Base-by-base conservation (phyloP, 352 stramenopile genomes). In the Phytopythium mirpurense region DNA sequence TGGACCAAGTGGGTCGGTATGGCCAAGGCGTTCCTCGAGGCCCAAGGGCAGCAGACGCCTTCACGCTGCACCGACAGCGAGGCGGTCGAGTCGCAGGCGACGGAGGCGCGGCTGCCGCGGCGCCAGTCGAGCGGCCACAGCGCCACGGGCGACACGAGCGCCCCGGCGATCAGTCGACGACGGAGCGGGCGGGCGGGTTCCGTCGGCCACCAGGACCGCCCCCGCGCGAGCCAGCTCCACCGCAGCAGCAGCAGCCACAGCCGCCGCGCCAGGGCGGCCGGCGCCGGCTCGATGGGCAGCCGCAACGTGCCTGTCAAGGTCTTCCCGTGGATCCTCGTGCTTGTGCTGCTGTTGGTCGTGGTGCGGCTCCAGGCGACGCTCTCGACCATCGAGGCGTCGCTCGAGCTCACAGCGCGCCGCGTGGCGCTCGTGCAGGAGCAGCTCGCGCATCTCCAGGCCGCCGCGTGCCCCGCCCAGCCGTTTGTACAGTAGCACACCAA, bases 311-410 rank as follows among this genome's bases (percentile, higher is more conserved):
- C 48, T 9, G 64, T 73, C 23, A 77, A 74, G 60, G 62, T 84
- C n/a, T 81, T 91, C 38, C 76, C 78, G 43, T 91, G 75, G 76
- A 50, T 91, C 31, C 40, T 91, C 34, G 68, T 90, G 27, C 55
- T 90, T 19, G 54, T 84, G 36, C 41, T 91, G 21, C 41, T 88
- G 34, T 66, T 83, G 43, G 56, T 88, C n/a, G 65, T 89, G 2
- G 57, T 86, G 32, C 68, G 67, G 24, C 57, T 92, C 34, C 74
- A 88, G 57, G 59, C 59, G 54, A 77, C 77, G 31, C 57, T 92
- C 37, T 66, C 63, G n/a, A 83, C 58, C 12, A 85, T 92, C 27
- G 76, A 92, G 40, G 51, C 63, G 7, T 59, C 66, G n/a, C 65
- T 90, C 26, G 15, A 68, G 46, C 35, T 65, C 15, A 85, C 75